Conservation (phyloP, 495 filamentous ascomycete species). For the Cairneyella variabilis region DNA sequence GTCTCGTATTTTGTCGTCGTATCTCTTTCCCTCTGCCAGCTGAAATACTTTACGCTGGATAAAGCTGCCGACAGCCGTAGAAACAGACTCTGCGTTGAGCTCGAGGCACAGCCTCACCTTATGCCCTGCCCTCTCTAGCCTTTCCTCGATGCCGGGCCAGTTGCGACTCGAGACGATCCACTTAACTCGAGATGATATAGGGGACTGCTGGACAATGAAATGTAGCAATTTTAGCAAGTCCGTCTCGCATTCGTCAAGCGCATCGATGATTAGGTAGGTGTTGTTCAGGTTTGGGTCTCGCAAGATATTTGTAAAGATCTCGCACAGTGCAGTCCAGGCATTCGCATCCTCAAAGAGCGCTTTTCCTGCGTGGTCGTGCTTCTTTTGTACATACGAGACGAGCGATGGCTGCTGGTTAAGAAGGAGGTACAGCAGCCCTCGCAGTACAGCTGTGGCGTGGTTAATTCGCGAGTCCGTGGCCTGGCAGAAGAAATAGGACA, state of each 20-base stretch:
- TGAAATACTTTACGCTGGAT: constrained; percentile 31
- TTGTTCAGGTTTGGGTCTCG: constrained; percentile 21
- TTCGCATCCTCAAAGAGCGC: constrained; percentile 30
- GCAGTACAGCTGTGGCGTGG: constrained; percentile 29
- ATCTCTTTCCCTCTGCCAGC: constrained; percentile 17
- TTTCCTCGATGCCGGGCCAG: constrained; percentile 30
- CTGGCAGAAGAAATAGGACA: constrained; percentile 40
- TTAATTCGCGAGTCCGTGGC: constrained; percentile 25
- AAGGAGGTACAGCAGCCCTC: constrained; percentile 31
- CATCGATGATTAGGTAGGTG: constrained; percentile 41
- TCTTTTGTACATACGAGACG: constrained; percentile 26
- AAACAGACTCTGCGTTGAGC: constrained; percentile 9
- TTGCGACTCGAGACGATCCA: constrained; percentile 42
- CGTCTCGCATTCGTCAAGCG: constrained; percentile 42
- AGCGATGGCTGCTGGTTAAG: constrained; percentile 31
- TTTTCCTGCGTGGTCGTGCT: constrained; percentile 10
- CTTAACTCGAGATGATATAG: constrained; percentile 19
- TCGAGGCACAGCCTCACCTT: constrained; percentile 6
- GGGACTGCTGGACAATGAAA: constrained; percentile 3
- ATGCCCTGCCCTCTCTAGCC: constrained; percentile 16
- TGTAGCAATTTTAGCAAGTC: constrained; percentile 18
- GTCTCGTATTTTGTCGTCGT: constrained; percentile 12
- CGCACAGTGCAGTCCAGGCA: constrained; percentile 27
- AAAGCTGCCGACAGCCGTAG: constrained; percentile 24
- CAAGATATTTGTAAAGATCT: constrained; percentile 30